phyloP scores from a whole-genome alignment of 2,329 filamentous ascomycete genomes.

The Rhinocladiella similis region DNA sequence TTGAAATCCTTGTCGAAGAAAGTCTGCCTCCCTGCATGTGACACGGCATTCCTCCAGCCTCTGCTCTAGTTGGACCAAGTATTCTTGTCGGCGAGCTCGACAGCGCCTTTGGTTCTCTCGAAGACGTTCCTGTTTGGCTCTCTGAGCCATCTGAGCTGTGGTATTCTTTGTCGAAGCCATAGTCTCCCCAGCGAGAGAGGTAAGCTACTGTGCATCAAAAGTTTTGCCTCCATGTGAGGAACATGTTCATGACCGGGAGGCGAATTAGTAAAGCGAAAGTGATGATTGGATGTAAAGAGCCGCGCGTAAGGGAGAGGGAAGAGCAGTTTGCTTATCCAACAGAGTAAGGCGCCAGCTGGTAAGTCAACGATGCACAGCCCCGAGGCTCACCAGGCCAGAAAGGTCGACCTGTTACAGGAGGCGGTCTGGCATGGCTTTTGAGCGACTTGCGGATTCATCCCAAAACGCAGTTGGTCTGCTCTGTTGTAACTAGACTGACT shows the following conservation, averaged over 20 bases:
- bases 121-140: constrained; percentile 28
- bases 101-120: constrained; percentile 32
- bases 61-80: constrained; percentile 26
- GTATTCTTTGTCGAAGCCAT: background rate
- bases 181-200: background rate
- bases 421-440: too few species aligned
- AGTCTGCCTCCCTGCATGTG: constrained; percentile 23
- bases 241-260: background rate
- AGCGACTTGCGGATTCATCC: too few species aligned
- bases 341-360: too few species aligned
- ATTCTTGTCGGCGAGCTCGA: constrained; percentile 28
- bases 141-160: background rate
- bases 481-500: too few species aligned
- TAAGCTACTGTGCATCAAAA: too few species aligned
- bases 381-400: too few species aligned
- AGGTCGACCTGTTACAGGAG: too few species aligned
- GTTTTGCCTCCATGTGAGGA: too few species aligned
- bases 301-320: too few species aligned
- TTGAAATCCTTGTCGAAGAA: constrained; percentile 15
- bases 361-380: too few species aligned
- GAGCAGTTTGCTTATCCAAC: too few species aligned
- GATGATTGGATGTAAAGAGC: background rate
- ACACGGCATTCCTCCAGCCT: constrained; percentile 24
- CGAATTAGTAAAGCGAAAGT: background rate
- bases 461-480: too few species aligned